Base-by-base conservation (phyloP, 2,329 filamentous ascomycete genomes). In the Microdochium paspali region DNA sequence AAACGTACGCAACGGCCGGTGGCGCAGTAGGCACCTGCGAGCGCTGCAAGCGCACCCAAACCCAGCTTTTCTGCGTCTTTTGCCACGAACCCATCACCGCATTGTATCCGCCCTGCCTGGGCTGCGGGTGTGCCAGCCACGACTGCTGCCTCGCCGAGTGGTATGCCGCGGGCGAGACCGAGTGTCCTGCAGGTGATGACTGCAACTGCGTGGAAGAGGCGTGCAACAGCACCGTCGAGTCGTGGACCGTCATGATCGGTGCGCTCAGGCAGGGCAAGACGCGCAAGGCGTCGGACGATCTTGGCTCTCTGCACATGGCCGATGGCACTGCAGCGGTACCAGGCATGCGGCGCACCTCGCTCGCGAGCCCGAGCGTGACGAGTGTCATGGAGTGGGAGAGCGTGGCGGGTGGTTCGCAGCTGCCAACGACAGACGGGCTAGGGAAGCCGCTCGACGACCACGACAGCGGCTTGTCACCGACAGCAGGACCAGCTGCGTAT, bases 171-270 rank as follows among this genome's bases (percentile, higher is more conserved):
- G 76, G 76, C 21, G 77, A 80, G 59, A 72, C 65, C 1, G 62
- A 73, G 44, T 85, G 81, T 48, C 78, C 80, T 0, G 80, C 78
- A 0, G 80, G 80, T 1, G 81, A 84, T 56, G 81, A 84, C 57
- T 85, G 81, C 56, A 68, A 77, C 49, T 85, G 81, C 54, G 69
- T 74, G 0, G 68, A 74, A 13, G 74, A 82, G 51, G 79, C 80
- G 1, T 68, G 66, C 48, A 71, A 67, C 44, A 79, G 77, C 1
- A 69, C 79, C 35, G 73, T 83, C 9, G 80, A 83, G 59, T 79
- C 76, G 20, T 82, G 80, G 76, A 72, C 74, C 0, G 78, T 77
- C 3, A 68, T 79, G 62, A 69, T 72, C 58, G 71, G 68, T 0
- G 67, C 69, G 12, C 46, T 60, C 44, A 53, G 66, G 21, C 66